Base-by-base conservation (phyloP, 1,139 yeast species). In the Yamadazyma pseudoaaseri region DNA sequence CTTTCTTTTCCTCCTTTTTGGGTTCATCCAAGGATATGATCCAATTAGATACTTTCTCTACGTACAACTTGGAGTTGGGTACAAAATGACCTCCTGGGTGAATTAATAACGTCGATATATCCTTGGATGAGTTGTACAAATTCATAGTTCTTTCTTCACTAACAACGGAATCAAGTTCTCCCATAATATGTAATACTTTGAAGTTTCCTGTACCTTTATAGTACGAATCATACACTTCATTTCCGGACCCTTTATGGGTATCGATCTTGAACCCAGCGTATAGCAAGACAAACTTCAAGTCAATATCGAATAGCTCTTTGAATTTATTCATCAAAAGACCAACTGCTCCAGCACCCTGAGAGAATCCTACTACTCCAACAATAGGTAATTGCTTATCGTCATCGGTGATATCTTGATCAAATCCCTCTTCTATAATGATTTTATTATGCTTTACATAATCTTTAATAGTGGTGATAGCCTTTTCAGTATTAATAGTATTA, bases 31-130 rank as follows among this genome's bases (percentile, higher is more conserved):
- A 6, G 2, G 46, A 36, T 32, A 52, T 56, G 20, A 82, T 62
- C 86, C 87, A 81, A 28, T 66, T 65, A 2, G 70, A 52, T 2
- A 83, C 81, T 40, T 79, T 76, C 27, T 71, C 73, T 2, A 83
- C 73, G 51, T 76, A 65, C 5, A 73, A 61, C 51, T 78, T 80
- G 2, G 84, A 73, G 45, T 82, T 82, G 5, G 96, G 96, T 11
- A 86, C 90, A 53, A 81, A 86, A 54, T 86, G 96, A 0, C 95
- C 94, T 22, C 95, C 95, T 2, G 90, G 85, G 53, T 86, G 96
- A 41, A 68, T 74, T 43, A 86, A 52, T 26, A 80, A 42, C 3
- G 70, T 70, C 5, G 74, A 66, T 2, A 57, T 61, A 5, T 60
- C 64, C 30, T 63, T 62, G 45, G 82, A 77, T 2, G 68, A 58